Evolutionary conservation across 139 green algal genomes (phyloP).

Genomic region (Micractinium conductrix): DNA sequence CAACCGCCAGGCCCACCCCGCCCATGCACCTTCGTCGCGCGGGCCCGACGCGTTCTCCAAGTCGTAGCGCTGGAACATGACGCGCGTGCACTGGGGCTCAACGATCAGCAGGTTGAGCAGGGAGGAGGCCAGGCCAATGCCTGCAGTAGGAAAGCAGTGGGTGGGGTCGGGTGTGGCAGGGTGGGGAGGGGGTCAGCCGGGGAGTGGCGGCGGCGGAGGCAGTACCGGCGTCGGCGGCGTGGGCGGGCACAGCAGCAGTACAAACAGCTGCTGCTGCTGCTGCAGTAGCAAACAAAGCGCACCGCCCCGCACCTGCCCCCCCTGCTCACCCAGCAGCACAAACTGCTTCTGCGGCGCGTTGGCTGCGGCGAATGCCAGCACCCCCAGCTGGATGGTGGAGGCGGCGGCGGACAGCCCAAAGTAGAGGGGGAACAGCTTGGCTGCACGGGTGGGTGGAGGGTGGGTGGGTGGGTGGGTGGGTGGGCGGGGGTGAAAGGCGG

Average conservation of each 20-base stretch:
- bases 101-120: slow-evolving; percentile 64
- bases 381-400: slow-evolving; percentile 26
- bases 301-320: too few species aligned
- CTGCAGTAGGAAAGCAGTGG: not conserved
- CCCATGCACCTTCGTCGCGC: slow-evolving; percentile 46
- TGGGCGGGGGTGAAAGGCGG: too few species aligned
- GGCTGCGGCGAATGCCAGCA: slow-evolving; percentile 1
- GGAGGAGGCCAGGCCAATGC: slow-evolving; percentile 47
- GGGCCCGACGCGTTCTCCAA: slow-evolving; percentile 63
- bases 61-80: slow-evolving; percentile 80
- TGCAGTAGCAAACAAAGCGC: too few species aligned
- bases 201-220: too few species aligned
- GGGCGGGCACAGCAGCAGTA: too few species aligned
- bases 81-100: slow-evolving; percentile 63
- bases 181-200: too few species aligned
- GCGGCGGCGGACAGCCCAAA: slow-evolving; percentile 8
- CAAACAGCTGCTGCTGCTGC: too few species aligned
- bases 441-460: not conserved
- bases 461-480: too few species aligned
- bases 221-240: too few species aligned
- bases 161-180: too few species aligned
- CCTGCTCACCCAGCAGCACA: slow-evolving; percentile 20
- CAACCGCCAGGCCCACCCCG: not conserved
- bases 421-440: too few species aligned
- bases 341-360: slow-evolving; percentile 16